Evolutionary conservation across 1,284 basidiomycete genomes (phyloP).

Genomic region (Ceratobasidium papillatum): DNA sequence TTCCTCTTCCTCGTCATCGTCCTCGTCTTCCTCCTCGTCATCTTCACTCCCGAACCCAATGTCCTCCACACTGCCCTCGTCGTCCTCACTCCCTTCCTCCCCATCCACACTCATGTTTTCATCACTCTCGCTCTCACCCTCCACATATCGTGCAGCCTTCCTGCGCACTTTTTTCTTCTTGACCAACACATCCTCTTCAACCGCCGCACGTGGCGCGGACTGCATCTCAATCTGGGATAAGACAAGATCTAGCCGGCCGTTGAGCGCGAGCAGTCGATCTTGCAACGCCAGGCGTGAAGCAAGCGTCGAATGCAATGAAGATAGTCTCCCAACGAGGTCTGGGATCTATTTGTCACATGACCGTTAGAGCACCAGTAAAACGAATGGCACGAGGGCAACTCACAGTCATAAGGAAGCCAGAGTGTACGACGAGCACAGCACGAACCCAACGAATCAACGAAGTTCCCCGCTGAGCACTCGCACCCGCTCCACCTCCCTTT

Average conservation of each 20-base stretch:
- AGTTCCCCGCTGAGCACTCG: conserved; percentile 86
- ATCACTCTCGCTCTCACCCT: conserved; percentile 53
- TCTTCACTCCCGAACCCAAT: conserved; percentile 68
- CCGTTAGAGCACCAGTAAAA: conserved; percentile 32
- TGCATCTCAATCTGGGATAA: conserved; percentile 92
- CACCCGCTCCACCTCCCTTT: conserved; percentile 81
- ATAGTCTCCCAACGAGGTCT: conserved; percentile 82
- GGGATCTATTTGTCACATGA: conserved; percentile 68
- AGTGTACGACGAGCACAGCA: conserved; percentile 86
- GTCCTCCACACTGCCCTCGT: conserved; percentile 65
- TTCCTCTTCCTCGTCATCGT: conserved; percentile 62
- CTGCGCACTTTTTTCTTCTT: conserved; percentile 47
- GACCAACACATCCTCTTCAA: conserved; percentile 45
- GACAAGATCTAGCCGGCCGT: conserved; percentile 91
- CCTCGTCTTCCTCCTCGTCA: conserved; percentile 61
- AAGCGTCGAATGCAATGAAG: conserved; percentile 84
- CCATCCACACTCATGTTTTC: conserved; percentile 54
- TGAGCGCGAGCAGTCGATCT: conserved; percentile 84
- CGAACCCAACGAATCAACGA: conserved; percentile 90
- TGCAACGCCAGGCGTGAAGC: conserved; percentile 83
- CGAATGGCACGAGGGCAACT: neutral
- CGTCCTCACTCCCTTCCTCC: conserved; percentile 56
- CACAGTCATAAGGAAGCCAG: conserved; percentile 94
- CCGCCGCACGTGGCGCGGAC: conserved; percentile 67
- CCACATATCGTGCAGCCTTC: conserved; percentile 65